These are phyloP conservation scores for Tolypocladium ovalisporum DNA, from an alignment of 2,329 filamentous ascomycete genomes.

Conservation along the genomic window DNA sequence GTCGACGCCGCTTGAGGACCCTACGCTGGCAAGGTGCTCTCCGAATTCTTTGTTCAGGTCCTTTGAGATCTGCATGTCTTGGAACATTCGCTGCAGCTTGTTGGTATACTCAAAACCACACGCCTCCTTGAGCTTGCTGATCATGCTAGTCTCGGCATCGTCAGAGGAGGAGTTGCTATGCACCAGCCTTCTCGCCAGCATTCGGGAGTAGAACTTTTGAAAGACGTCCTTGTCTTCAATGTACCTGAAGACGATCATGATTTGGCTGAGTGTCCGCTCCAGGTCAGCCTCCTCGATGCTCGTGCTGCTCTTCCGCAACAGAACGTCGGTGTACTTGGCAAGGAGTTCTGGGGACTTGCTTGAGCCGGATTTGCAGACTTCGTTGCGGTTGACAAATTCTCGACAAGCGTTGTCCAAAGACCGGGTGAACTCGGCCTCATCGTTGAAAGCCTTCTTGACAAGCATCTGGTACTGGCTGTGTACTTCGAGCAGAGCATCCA, in stretches of 20 bases:
- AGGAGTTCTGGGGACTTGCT: conserved; percentile 91
- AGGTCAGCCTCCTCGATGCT: conserved; percentile 90
- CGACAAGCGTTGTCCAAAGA: conserved; percentile 94
- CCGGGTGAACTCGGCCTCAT: conserved; percentile 92
- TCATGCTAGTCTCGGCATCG: conserved; percentile 98
- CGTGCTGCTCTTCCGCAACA: conserved; percentile 86
- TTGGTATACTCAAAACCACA: conserved; percentile 99
- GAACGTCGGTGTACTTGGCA: conserved; percentile 87
- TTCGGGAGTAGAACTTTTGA: conserved; percentile 97
- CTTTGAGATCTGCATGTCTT: conserved; percentile 98
- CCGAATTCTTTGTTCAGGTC: conserved; percentile 87
- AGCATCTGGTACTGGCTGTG: conserved; percentile 88
- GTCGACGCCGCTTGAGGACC: conserved; percentile 61
- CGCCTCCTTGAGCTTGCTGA: conserved; percentile 95
- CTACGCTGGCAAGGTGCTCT: conserved; percentile 50
- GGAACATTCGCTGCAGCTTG: conserved; percentile 99
- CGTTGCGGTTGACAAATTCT: conserved; percentile 96
- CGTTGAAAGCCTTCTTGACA: conserved; percentile 85
- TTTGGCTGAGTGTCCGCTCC: conserved; percentile 77
- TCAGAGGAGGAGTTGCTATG: conserved; percentile 93
- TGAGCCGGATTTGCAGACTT: conserved; percentile 85
- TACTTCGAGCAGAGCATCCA: conserved; percentile 87
- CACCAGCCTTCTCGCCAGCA: conserved; percentile 88
- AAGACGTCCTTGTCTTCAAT: conserved; percentile 99
- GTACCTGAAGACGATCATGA: conserved; percentile 99